A percentile compares a stretch with the other conserved stretches of the same genome.
phyloP scores from a whole-genome alignment of 345 rosid genomes.

The Citrus inodora region DNA sequence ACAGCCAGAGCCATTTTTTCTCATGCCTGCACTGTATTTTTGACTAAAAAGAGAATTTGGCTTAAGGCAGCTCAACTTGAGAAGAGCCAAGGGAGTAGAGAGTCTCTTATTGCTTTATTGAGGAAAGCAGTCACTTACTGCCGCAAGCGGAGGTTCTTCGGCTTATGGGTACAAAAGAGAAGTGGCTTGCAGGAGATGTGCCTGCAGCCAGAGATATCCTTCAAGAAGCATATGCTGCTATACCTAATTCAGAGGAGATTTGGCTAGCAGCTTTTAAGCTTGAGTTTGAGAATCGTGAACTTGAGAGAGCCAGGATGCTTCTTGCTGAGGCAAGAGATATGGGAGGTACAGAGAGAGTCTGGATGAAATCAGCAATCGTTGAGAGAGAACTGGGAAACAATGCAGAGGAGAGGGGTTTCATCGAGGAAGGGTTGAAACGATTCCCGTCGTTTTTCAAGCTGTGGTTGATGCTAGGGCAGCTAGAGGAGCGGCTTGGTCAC shows the following conservation, averaged over 20 bases:
- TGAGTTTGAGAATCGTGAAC: slow-evolving; percentile 92
- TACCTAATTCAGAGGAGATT: slow-evolving; percentile 86
- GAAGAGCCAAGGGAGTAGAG: slow-evolving; percentile 50
- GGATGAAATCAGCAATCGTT: slow-evolving; percentile 96
- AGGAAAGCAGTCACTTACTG: slow-evolving; percentile 73
- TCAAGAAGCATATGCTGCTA: slow-evolving; percentile 89
- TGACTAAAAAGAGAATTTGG: too few species aligned
- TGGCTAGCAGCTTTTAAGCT: slow-evolving; percentile 97
- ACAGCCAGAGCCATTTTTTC: too few species aligned
- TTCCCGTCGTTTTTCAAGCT: slow-evolving; percentile 82
- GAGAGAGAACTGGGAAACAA: slow-evolving; percentile 82
- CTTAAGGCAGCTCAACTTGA: too few species aligned
- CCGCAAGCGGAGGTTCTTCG: slow-evolving; percentile 84
- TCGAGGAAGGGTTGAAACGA: slow-evolving; percentile 73
- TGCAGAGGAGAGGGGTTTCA: slow-evolving; percentile 78
- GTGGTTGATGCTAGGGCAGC: slow-evolving; percentile 97
- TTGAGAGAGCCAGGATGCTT: slow-evolving; percentile 58
- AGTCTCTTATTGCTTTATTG: slow-evolving; percentile 78
- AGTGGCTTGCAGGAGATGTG: slow-evolving; percentile 97
- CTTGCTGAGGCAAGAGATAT: too few species aligned
- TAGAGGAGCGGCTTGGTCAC: slow-evolving; percentile 64
- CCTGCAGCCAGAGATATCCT: slow-evolving; percentile 88
- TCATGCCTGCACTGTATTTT: too few species aligned
- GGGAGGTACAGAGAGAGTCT: slow-evolving; percentile 1
- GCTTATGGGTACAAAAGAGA: slow-evolving; percentile 98